phyloP scores from a whole-genome alignment of 192 early-diverging fungal species.

The Podila epicladia region DNA sequence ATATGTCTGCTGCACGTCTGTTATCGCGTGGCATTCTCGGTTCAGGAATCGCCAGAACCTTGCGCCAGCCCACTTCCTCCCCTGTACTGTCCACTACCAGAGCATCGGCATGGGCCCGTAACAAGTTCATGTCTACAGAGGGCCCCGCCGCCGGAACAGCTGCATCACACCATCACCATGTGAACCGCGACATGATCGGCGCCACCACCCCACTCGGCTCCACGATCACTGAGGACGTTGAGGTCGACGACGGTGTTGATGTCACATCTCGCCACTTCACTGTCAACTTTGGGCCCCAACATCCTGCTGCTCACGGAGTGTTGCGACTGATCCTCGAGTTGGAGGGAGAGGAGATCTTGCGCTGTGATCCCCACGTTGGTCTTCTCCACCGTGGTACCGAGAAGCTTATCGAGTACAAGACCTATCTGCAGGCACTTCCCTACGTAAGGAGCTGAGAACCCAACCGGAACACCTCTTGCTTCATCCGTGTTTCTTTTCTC shows the following conservation, averaged over 20 bases:
- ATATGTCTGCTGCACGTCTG: background rate
- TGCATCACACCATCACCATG: constrained; percentile 32
- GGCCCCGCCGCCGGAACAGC: background rate
- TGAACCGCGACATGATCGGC: constrained; percentile 18
- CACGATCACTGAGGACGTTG: constrained; percentile 38
- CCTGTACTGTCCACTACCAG: background rate
- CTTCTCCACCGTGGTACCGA: constrained; percentile 98
- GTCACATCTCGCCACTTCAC: constrained; percentile 78
- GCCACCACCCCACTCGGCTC: constrained; percentile 26
- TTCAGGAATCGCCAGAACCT: background rate
- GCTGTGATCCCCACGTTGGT: constrained; percentile 97
- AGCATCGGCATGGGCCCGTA: background rate
- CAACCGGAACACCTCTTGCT: background rate
- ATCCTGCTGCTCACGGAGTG: constrained; percentile 98
- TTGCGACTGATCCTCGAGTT: constrained; percentile 94
- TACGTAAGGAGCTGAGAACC: constrained; percentile 60
- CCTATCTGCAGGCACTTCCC: constrained; percentile 96
- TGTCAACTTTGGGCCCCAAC: constrained; percentile 99
- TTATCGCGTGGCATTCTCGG: constrained; percentile 3
- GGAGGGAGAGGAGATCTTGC: constrained; percentile 89
- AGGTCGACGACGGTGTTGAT: constrained; percentile 57
- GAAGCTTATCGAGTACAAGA: constrained; percentile 99
- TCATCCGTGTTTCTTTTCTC: background rate
- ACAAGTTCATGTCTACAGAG: constrained; percentile 29
- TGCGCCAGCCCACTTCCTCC: background rate